Evolutionary conservation across 805 yeast genomes (phyloP).

Genomic region (Kodamaea kakaduensis): DNA sequence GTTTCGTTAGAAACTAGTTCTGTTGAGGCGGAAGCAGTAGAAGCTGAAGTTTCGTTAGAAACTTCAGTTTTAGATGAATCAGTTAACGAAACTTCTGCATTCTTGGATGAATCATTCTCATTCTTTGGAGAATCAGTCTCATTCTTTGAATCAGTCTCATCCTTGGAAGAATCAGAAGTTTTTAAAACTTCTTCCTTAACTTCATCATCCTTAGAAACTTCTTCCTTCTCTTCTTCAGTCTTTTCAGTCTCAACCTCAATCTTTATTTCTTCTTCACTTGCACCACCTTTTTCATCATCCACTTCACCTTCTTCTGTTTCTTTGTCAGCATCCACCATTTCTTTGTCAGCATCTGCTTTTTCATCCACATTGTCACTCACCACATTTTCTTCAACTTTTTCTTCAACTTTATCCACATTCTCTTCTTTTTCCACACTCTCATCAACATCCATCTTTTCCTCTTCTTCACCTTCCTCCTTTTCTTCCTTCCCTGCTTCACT

Average conservation of each 20-base stretch:
- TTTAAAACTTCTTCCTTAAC: neutral
- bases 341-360: neutral
- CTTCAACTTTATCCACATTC: neutral
- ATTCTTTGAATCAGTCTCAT: too few species aligned
- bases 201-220: slow-evolving; percentile 9
- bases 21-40: too few species aligned
- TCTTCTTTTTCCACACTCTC: neutral
- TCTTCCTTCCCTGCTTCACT: neutral
- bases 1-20: too few species aligned
- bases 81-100: too few species aligned
- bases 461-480: slow-evolving; percentile 2
- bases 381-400: neutral
- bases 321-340: neutral
- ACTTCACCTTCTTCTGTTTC: neutral
- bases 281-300: slow-evolving; percentile 13
- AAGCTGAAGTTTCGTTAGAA: neutral
- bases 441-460: too few species aligned
- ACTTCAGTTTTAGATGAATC: too few species aligned
- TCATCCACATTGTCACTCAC: neutral
- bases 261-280: slow-evolving; percentile 11
- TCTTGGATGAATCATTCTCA: too few species aligned
- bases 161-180: too few species aligned
- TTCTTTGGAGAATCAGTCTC: too few species aligned
- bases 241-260: neutral
- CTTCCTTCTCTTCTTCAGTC: neutral